A percentile compares a stretch with the other conserved stretches of the same genome.
phyloP scores from a whole-genome alignment of 257 asterid genomes.

The Forsythia suspensa region DNA sequence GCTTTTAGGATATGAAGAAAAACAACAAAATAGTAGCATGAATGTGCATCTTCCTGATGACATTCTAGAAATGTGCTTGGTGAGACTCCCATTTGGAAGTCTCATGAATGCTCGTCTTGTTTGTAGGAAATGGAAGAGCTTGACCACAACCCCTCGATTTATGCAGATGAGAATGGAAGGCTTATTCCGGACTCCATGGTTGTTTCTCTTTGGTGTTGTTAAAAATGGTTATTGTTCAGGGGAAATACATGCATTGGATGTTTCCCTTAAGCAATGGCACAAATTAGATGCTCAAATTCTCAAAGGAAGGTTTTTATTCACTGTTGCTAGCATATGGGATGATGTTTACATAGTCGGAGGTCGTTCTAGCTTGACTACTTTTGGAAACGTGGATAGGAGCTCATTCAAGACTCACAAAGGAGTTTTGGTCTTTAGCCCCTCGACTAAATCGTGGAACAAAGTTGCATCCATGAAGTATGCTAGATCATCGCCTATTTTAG shows the following conservation, averaged over 20 bases:
- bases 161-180: constrained; percentile 79
- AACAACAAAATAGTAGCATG: constrained; percentile 41
- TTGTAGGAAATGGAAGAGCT: constrained; percentile 87
- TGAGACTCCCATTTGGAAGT: constrained; percentile 72
- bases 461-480: constrained; percentile 83
- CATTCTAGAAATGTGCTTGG: constrained; percentile 86
- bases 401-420: constrained; percentile 92
- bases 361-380: constrained; percentile 87
- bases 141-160: constrained; percentile 64
- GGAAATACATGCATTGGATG: constrained; percentile 83
- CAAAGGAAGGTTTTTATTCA: constrained; percentile 76
- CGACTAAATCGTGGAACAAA: constrained; percentile 74
- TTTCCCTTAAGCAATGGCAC: constrained; percentile 76
- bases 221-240: constrained; percentile 84
- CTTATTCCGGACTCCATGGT: constrained; percentile 66
- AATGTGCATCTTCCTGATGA: constrained; percentile 80
- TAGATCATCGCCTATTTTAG: constrained; percentile 86
- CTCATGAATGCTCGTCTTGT: constrained; percentile 90
- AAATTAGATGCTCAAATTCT: constrained; percentile 65
- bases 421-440: constrained; percentile 65
- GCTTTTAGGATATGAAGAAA: constrained; percentile 37
- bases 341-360: constrained; percentile 83
- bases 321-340: constrained; percentile 65
- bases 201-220: constrained; percentile 82
- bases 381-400: constrained; percentile 79